Evolutionary conservation across 116 monocot genomes (phyloP).

Genomic region (Papilionanthe hybrid): DNA sequence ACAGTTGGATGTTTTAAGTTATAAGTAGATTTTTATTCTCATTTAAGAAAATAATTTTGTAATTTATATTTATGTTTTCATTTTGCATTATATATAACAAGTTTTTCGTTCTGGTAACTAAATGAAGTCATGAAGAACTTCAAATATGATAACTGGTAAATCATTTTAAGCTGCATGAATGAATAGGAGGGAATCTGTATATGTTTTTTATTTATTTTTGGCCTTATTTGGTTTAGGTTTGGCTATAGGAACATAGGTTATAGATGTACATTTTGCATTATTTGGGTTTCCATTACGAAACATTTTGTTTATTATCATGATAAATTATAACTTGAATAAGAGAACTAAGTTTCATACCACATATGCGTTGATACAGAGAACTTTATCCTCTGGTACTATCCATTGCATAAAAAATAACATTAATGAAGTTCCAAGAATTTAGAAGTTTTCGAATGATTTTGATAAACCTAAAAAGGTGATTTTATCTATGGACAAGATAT

Average conservation of each 20-base stretch:
- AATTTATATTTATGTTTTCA: no score
- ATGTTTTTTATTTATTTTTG: background rate
- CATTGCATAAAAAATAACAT: background rate
- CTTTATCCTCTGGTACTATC: background rate
- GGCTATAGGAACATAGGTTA: background rate
- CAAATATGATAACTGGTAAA: background rate
- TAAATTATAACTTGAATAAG: background rate
- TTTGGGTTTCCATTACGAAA: background rate
- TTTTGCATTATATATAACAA: no score
- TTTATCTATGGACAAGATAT: background rate
- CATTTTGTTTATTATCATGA: background rate
- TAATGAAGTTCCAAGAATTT: background rate
- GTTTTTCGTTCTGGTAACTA: background rate
- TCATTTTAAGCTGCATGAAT: background rate
- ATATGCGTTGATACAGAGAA: background rate
- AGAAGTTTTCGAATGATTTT: background rate
- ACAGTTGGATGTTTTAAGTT: no score
- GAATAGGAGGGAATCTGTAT: background rate
- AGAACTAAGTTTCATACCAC: background rate
- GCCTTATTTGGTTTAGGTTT: background rate
- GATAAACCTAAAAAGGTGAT: background rate
- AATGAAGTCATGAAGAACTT: background rate
- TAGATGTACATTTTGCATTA: background rate
- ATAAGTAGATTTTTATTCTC: no score
- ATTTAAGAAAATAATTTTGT: no score